Evolutionary conservation across 177 flowering plant species (phyloP), one percentile per base, ranked within the genome.

Genomic region (Vitis hybrid): DNA sequence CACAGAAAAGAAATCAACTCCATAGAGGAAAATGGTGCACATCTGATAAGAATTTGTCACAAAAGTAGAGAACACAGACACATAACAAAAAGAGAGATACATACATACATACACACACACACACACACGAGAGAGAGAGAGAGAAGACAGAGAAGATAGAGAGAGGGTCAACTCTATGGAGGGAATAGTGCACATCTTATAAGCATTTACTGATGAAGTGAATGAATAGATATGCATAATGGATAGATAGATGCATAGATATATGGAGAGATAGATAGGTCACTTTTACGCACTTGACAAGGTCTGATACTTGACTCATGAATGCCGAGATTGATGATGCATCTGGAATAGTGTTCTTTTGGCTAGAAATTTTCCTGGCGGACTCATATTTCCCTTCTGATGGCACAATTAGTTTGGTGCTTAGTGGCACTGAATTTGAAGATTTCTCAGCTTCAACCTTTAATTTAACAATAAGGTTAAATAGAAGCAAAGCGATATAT

Each of bases 241-340:
- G 31, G 31, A 28, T 28, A 4, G 31, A 28, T 28, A 28, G 31
- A 28, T 28, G 31, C 31, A 28, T 28, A 28, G 31, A 28, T 28
- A 28, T 28, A 4, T 28, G 0, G 31, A 28, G 31, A 28, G 31
- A 63, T 2, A 66, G 9, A 50, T 33, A 22, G 11, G 57, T 15
- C 9, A 19, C 47, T 47, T 9, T 11, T 7, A 63, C 84, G 70
- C 76, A 88, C 93, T 89, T 88, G 74, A 89, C 84, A 65, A 91
- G 87, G 61, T 84, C 85, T 66, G 89, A 73, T 38, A 88, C 93
- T 87, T 86, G 87, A 33, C 75, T 28, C 86, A 89, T 86, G 77
- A 89, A 88, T 47, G 76, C 82, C 11, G 86, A 73, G 56, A 89
- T 75, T 19, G 84, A 79, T 54, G 87, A 51, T 62, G 68, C 76